Percentiles rank a stretch among this genome's conserved stretches.
Evolutionary conservation across 257 asterid species (phyloP).

Genomic region (Solanum piurae): DNA sequence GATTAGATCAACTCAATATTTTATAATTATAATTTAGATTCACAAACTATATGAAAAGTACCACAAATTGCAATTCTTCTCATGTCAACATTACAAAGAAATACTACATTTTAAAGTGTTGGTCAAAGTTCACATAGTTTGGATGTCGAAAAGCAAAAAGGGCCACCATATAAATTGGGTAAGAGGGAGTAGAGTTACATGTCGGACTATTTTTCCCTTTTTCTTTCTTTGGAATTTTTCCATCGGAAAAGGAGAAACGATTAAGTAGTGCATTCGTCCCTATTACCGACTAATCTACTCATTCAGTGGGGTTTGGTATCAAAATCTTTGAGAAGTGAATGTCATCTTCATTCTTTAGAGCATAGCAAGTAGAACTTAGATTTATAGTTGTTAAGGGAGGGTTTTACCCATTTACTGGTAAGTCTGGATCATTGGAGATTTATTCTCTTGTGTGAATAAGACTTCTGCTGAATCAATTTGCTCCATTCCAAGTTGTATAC

Average conservation of each 20-base stretch:
- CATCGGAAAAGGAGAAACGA: not conserved
- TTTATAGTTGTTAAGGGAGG: not conserved
- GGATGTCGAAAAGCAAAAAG: not conserved
- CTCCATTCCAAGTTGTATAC: not conserved
- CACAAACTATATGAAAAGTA: not conserved
- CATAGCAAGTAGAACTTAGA: not conserved
- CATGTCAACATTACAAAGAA: not conserved
- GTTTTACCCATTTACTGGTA: not conserved
- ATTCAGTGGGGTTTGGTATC: not conserved
- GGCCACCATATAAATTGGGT: not conserved
- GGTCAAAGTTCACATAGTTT: not conserved
- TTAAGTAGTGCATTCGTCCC: not conserved
- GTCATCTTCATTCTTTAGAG: not conserved
- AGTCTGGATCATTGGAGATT: not conserved
- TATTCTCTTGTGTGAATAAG: not conserved
- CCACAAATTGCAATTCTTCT: not conserved
- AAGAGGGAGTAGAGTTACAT: not conserved
- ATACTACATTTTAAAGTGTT: no score
- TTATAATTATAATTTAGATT: not conserved
- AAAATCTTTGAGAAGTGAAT: not conserved
- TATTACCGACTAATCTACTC: not conserved
- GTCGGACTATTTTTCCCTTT: not conserved
- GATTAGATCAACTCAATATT: not conserved
- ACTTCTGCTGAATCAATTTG: not conserved
- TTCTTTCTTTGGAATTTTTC: not conserved